Evolutionary conservation across 2,329 filamentous ascomycete genomes (phyloP).

Genomic region (Aspergillus oerlinghausenensis): DNA sequence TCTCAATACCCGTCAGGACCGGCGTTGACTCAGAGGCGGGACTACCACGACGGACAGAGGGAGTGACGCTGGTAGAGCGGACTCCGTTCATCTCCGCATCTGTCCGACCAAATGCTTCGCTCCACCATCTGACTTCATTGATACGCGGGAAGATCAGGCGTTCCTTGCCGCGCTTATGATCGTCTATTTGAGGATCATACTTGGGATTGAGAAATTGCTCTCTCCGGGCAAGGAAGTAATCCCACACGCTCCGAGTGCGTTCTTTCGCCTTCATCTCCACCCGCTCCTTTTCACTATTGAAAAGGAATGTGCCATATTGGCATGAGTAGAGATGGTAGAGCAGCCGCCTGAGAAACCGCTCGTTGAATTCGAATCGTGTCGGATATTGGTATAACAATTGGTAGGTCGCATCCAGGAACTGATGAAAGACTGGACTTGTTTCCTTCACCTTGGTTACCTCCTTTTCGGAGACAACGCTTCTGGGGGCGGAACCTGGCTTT

Average conservation of each 20-base stretch:
- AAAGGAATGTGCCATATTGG: constrained; percentile 95
- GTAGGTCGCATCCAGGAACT: constrained; percentile 92
- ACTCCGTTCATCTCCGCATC: constrained; percentile 89
- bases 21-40: constrained; percentile 39
- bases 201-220: constrained; percentile 77
- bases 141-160: constrained; percentile 75
- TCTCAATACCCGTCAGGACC: constrained; percentile 58
- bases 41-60: constrained; percentile 28
- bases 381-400: constrained; percentile 83
- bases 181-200: constrained; percentile 71
- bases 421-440: constrained; percentile 93
- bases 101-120: constrained; percentile 75
- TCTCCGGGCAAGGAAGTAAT: constrained; percentile 81
- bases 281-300: constrained; percentile 89
- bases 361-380: constrained; percentile 91
- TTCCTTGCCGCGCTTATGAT: constrained; percentile 73
- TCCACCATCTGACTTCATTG: constrained; percentile 88
- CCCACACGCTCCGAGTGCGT: constrained; percentile 84
- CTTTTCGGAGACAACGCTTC: constrained; percentile 46
- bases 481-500: constrained; percentile 31
- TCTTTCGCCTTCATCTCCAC: constrained; percentile 64
- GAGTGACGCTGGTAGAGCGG: constrained; percentile 48
- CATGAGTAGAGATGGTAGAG: constrained; percentile 94
- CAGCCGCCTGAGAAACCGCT: constrained; percentile 81
- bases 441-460: constrained; percentile 77